These are phyloP conservation scores for Volvox carteri DNA, from an alignment of 163 green algal genomes.

Conservation along the genomic window DNA sequence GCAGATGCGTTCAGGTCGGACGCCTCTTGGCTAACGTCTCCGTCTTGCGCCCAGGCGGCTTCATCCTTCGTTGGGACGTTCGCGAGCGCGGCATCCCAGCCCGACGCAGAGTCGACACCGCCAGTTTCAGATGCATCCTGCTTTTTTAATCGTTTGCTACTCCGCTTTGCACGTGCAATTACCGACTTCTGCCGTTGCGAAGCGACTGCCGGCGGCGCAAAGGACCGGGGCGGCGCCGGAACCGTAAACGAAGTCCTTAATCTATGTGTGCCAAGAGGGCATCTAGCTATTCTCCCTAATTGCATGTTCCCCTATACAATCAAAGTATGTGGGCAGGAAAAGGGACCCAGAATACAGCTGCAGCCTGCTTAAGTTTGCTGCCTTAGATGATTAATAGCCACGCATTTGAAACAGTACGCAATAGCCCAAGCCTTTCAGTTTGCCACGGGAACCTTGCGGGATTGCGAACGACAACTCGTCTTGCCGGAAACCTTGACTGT, in stretches of 20 bases:
- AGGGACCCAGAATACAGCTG: too few relatives aligned
- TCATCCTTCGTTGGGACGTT: conserved; percentile 37
- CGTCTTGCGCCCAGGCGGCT: background rate
- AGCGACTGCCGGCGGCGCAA: conserved; percentile 11
- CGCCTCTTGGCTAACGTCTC: background rate
- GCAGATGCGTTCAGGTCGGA: background rate
- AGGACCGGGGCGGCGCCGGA: background rate
- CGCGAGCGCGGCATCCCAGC: conserved; percentile 42
- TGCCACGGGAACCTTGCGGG: too few relatives aligned
- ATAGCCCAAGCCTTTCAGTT: too few relatives aligned
- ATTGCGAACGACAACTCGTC: too few relatives aligned
- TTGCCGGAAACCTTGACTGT: too few relatives aligned
- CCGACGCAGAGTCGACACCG: conserved; percentile 1
- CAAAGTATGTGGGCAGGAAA: background rate
- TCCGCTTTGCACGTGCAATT: background rate
- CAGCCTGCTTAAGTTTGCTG: too few relatives aligned
- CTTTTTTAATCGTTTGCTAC: background rate
- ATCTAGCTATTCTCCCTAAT: background rate
- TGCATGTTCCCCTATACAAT: background rate
- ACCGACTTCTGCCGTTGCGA: background rate
- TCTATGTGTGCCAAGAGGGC: background rate
- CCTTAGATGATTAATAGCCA: too few relatives aligned
- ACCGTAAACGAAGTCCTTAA: background rate
- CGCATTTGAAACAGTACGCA: too few relatives aligned
- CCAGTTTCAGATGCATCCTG: background rate